Base-by-base conservation (phyloP, 257 asterid species). In the Rhazya stricta region DNA sequence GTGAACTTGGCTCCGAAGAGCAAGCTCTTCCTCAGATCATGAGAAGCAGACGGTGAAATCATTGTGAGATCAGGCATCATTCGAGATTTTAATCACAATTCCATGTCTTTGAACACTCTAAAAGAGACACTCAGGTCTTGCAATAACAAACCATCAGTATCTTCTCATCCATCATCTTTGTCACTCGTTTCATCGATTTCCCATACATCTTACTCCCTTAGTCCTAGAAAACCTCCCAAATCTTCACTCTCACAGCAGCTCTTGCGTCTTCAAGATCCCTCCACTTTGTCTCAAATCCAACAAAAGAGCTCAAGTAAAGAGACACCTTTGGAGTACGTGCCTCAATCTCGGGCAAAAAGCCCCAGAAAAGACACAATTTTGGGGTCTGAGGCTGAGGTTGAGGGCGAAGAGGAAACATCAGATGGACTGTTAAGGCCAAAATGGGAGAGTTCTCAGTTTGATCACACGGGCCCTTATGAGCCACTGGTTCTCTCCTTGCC, bases 91-190 rank as follows among this genome's bases (percentile, higher is more conserved):
- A 18, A 37, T 6, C 5, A 15, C 4, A 7, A 3, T 41, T n/a
- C 76, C 81, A 93, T 93, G 98, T 94, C 98, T 76, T 66, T 92
- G 27, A 90, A 84, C 81, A 86, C 89, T 61, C 88, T 94, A 82
- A 94, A 89, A 76, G 99, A 94, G 85, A 86, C 95, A 36, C 88
- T 94, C 39, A 94, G 81, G 77, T 93, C 97, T 71, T 94, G 99
- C 88, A 86, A 67, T 46, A 75, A 39, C 72, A 83, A 27, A 42
- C 74, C 39, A 9, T 57, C 89, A 6, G 76, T 78, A 1, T 75
- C 83, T 13, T 65, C 76, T 3, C 56, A 80, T 2, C 71, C 88
- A 1, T 76, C 81, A 1, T 71, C 83, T 79, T 74, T 72, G 12
- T 82, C 88, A 1, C 88, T 71, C 32, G 3, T 54, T 73, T 34